phyloP scores from a whole-genome alignment of 139 green algal species.

The Chlorella vulgaris region DNA sequence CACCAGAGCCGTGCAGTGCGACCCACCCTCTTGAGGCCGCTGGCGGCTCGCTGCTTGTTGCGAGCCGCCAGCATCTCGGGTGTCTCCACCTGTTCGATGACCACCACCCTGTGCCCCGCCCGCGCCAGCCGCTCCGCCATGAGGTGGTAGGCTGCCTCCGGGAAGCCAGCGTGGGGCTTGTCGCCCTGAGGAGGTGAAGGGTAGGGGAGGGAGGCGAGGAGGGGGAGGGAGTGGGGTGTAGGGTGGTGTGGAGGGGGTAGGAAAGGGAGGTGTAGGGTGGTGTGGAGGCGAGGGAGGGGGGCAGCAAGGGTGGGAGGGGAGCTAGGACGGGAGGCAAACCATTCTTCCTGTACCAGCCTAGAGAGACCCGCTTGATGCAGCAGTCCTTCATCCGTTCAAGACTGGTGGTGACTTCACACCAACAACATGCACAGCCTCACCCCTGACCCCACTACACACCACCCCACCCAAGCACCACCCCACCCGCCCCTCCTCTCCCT shows the following conservation, averaged over 20 bases:
- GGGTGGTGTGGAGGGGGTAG: too few relatives aligned
- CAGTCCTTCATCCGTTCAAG: too few relatives aligned
- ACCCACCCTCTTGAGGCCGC: constrained; percentile 60
- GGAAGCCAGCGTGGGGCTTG: constrained; percentile 95
- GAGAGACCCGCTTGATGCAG: too few relatives aligned
- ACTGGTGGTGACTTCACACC: too few relatives aligned
- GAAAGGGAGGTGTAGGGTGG: too few relatives aligned
- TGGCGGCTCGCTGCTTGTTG: constrained; percentile 73
- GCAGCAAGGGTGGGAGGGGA: too few relatives aligned
- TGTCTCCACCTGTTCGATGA: constrained; percentile 98
- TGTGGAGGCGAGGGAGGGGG: too few relatives aligned
- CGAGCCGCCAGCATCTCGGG: constrained; percentile 84
- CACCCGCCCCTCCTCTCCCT: neutral
- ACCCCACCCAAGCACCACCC: neutral
- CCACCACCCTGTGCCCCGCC: constrained; percentile 87
- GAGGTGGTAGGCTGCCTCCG: constrained; percentile 84
- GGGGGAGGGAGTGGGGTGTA: neutral
- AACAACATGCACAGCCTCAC: neutral
- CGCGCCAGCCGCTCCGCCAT: constrained; percentile 87
- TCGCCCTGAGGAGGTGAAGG: constrained; percentile 70
- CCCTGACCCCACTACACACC: neutral
- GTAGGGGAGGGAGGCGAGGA: neutral
- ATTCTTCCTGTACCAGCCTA: too few relatives aligned
- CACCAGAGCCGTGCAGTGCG: neutral
- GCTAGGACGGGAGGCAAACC: too few relatives aligned